These are phyloP conservation scores for Telfairia occidentalis DNA, from an alignment of 331 rosid species.

Conservation along the genomic window DNA sequence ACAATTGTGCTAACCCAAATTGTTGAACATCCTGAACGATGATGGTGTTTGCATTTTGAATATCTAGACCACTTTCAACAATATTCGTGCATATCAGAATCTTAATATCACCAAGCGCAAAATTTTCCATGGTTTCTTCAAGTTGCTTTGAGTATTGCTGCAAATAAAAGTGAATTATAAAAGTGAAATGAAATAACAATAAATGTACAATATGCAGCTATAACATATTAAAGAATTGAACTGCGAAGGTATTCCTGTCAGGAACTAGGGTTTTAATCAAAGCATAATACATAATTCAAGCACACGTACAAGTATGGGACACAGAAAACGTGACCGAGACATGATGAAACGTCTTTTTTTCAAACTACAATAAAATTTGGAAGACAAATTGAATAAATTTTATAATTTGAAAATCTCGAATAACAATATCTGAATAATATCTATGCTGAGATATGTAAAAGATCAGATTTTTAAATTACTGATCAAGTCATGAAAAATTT, in stretches of 20 bases:
- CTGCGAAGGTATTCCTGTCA: background rate
- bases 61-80: constrained; percentile 97
- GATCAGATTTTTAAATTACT: no score
- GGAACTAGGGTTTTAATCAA: background rate
- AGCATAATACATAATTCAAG: no score
- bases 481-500: no score
- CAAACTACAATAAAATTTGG: no score
- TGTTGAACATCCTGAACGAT: constrained; percentile 93
- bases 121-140: constrained; percentile 89
- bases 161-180: constrained; percentile 18
- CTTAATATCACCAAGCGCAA: constrained; percentile 67
- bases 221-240: background rate
- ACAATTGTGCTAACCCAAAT: constrained; percentile 91
- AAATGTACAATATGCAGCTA: background rate
- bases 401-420: no score
- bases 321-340: no score
- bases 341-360: no score
- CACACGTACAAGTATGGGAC: background rate
- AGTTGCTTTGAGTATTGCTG: constrained; percentile 86
- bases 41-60: constrained; percentile 97
- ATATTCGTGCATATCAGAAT: constrained; percentile 80
- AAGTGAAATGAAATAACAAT: background rate
- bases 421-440: no score
- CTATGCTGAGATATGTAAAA: no score
- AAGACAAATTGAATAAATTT: no score